These are phyloP conservation scores for Phoma sp. DNA, from an alignment of 2,329 filamentous ascomycete species.

Conservation along the genomic window DNA sequence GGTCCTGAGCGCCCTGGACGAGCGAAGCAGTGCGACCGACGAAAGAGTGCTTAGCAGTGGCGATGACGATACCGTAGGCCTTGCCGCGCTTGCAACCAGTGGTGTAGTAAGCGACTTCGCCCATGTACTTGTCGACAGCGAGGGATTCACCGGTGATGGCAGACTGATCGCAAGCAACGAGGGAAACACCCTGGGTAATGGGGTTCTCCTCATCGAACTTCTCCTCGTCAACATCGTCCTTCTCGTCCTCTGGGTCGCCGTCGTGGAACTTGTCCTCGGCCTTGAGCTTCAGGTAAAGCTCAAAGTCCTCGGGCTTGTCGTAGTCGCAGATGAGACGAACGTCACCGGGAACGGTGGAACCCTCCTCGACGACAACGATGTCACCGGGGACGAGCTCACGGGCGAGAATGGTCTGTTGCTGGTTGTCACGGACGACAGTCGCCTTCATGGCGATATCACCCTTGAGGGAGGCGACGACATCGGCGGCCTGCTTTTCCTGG, in stretches of 20 bases:
- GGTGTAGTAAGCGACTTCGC: conserved; percentile 77
- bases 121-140: conserved; percentile 80
- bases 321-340: conserved; percentile 76
- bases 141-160: conserved; percentile 83
- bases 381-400: conserved; percentile 78
- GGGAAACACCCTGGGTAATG: conserved; percentile 67
- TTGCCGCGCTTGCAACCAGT: conserved; percentile 83
- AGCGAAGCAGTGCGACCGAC: conserved; percentile 77
- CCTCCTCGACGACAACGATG: conserved; percentile 77
- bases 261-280: conserved; percentile 60
- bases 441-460: conserved; percentile 81
- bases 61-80: conserved; percentile 71
- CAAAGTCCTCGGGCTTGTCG: conserved; percentile 70
- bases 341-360: conserved; percentile 73
- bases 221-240: conserved; percentile 66
- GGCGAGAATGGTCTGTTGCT: conserved; percentile 72
- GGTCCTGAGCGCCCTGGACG: conserved; percentile 76
- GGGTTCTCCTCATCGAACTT: conserved; percentile 61
- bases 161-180: conserved; percentile 78
- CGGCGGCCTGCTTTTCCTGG: conserved; percentile 80
- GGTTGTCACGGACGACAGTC: conserved; percentile 70
- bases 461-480: conserved; percentile 70
- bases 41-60: conserved; percentile 74
- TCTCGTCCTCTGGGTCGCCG: conserved; percentile 66
- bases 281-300: conserved; percentile 69